Evolutionary conservation across 768 basidiomycete species (phyloP).

Genomic region (Hericium alpestre): DNA sequence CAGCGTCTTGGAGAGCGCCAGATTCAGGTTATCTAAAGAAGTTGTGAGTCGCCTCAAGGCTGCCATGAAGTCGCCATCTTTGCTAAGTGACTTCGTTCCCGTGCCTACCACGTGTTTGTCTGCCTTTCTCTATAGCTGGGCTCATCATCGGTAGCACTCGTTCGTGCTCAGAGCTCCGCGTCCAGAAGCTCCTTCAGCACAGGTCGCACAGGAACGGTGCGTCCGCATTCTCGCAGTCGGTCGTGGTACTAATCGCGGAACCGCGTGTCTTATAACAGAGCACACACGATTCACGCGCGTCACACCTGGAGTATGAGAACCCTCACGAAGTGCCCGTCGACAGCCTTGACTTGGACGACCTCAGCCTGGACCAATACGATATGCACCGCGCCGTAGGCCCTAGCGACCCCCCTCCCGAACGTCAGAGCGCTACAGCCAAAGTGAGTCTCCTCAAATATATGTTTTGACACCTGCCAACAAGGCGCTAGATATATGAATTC

Average conservation of each 20-base stretch:
- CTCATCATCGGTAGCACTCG: conserved; percentile 14
- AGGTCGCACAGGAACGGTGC: conserved; percentile 5
- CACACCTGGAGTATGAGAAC: conserved; percentile 13
- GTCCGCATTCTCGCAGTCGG: background rate
- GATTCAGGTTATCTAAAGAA: conserved; percentile 26
- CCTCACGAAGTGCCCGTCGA: conserved; percentile 7
- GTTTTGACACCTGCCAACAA: background rate
- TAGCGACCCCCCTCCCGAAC: conserved; percentile 2
- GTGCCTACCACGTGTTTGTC: conserved; percentile 27
- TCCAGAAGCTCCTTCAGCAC: conserved; percentile 12
- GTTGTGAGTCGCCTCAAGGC: conserved; percentile 16
- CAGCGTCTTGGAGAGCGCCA: conserved; percentile 23
- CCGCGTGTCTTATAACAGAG: conserved; percentile 7
- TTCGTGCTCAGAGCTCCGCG: conserved; percentile 10
- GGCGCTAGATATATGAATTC: conserved; percentile 48
- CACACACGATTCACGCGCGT: conserved; percentile 14
- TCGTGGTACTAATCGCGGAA: conserved; percentile 3
- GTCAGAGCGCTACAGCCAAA: conserved; percentile 8
- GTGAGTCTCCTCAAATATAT: conserved; percentile 1
- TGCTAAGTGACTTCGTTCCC: conserved; percentile 9
- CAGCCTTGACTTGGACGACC: conserved; percentile 11
- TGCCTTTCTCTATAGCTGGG: conserved; percentile 12
- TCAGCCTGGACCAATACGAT: background rate
- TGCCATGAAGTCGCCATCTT: conserved; percentile 16
- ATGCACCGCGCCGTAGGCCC: conserved; percentile 7